A percentile compares a stretch with the other conserved stretches of the same genome.
These are phyloP conservation scores for Gossypium bickii DNA, from an alignment of 345 rosid genomes.

Conservation along the genomic window DNA sequence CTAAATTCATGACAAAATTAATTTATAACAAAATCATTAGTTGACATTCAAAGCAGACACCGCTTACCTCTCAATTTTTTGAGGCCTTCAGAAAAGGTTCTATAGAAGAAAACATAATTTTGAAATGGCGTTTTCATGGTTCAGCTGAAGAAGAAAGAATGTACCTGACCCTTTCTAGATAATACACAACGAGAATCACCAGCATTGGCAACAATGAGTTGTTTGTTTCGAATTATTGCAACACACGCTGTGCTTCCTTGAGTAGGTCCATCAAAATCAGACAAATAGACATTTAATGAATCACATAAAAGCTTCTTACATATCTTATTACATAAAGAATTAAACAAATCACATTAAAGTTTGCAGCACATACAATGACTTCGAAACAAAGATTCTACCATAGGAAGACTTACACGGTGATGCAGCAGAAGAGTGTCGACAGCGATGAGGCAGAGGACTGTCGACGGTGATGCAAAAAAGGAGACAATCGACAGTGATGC, in stretches of 20 bases:
- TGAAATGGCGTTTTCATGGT: not conserved
- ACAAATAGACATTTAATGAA: slow-evolving; percentile 8
- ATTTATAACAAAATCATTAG: not conserved
- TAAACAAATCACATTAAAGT: not conserved
- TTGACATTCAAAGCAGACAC: not conserved
- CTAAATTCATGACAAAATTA: too few relatives aligned
- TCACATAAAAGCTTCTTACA: not conserved
- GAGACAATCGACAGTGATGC: too few relatives aligned
- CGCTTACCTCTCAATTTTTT: not conserved
- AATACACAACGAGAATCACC: slow-evolving; percentile 98
- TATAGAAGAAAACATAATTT: not conserved
- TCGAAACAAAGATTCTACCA: too few relatives aligned
- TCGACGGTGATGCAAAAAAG: too few relatives aligned
- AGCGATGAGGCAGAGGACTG: too few relatives aligned
- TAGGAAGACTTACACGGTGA: too few relatives aligned
- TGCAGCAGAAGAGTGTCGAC: too few relatives aligned
- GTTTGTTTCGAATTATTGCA: slow-evolving; percentile 67
- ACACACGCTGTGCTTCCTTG: slow-evolving; percentile 73
- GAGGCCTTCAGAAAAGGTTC: not conserved
- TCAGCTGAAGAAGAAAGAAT: not conserved
- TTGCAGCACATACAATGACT: not conserved
- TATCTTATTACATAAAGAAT: not conserved
- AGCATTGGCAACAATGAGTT: slow-evolving; percentile 86
- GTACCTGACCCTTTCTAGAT: slow-evolving; percentile 86
- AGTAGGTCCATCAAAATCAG: slow-evolving; percentile 55